Evolutionary conservation across 768 basidiomycete genomes (phyloP).

Genomic region (Phylloporus sp.): DNA sequence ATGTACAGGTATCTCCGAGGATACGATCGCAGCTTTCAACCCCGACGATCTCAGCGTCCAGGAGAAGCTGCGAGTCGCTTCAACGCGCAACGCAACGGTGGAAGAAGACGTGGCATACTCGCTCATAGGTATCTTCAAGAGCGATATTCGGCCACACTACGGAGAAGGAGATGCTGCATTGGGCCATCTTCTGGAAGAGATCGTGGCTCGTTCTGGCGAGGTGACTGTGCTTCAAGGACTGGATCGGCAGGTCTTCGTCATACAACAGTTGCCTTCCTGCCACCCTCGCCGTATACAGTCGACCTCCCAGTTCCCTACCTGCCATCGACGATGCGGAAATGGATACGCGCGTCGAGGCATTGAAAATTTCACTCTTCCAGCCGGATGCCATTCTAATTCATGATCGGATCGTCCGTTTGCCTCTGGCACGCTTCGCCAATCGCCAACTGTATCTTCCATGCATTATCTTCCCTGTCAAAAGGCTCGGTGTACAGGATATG

Average conservation of each 20-base stretch:
- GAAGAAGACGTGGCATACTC: background rate
- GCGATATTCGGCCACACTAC: background rate
- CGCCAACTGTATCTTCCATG: background rate
- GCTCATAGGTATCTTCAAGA: background rate
- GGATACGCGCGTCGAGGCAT: background rate
- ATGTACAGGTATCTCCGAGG: background rate
- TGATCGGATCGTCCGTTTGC: background rate
- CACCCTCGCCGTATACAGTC: background rate
- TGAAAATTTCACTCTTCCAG: background rate
- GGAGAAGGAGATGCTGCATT: background rate
- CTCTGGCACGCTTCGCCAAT: background rate
- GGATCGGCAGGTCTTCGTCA: background rate
- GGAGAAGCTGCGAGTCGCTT: background rate
- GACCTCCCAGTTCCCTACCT: background rate
- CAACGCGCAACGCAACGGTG: background rate
- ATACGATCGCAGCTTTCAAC: background rate
- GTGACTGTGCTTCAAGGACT: background rate
- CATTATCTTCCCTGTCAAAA: background rate
- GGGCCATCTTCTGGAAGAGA: background rate
- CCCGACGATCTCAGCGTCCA: background rate
- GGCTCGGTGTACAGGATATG: background rate
- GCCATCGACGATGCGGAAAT: background rate
- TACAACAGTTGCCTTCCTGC: constrained; percentile 1
- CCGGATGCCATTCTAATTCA: background rate
- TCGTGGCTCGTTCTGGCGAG: background rate